Evolutionary conservation across 148 eudicot species (phyloP), one percentile per base, ranked within the genome.

Genomic region (Agrostemma githago): DNA sequence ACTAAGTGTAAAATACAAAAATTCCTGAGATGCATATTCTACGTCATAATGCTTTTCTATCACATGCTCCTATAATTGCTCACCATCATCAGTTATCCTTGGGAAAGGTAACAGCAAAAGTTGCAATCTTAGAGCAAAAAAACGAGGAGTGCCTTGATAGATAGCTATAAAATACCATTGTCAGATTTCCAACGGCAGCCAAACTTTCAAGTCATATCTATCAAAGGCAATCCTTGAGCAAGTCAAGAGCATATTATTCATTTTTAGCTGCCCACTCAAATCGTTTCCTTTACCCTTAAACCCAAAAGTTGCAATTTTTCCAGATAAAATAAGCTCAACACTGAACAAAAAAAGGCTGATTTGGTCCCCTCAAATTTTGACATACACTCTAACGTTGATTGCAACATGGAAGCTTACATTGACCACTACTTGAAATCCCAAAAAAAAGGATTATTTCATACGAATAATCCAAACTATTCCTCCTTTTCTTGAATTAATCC

Each of bases 121-220:
- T 48, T 48, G 3, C 14, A 48, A 48, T 48, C 54, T 48, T 9
- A 48, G 14, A 48, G 54, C 54, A 48, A 48, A 48, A 7, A 48
- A 9, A 48, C 15, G 14, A 48, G 37, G 9, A 63, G 37, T 38
- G 3, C 68, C 68, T 6, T 37, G 42, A 64, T 6, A 9, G 44
- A 14, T 26, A 38, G 7, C 16, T 8, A 65, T 1, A 5, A 46
- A 46, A 46, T 11, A 46, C 53, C 2, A 8, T 2, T 46, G 11
- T 46, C 4, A 46, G n/a, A n/a, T n/a, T n/a, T n/a, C n/a, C n/a
- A n/a, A n/a, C n/a, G n/a, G n/a, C n/a, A n/a, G n/a, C n/a, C n/a
- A n/a, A n/a, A n/a, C n/a, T n/a, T n/a, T n/a, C n/a, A n/a, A n/a
- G 46, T 17, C 68, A 64, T 38, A 37, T 64, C 68, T 10, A 64